These are phyloP conservation scores for Claviceps pazoutovae DNA, from an alignment of 2,329 filamentous ascomycete genomes.

Conservation along the genomic window DNA sequence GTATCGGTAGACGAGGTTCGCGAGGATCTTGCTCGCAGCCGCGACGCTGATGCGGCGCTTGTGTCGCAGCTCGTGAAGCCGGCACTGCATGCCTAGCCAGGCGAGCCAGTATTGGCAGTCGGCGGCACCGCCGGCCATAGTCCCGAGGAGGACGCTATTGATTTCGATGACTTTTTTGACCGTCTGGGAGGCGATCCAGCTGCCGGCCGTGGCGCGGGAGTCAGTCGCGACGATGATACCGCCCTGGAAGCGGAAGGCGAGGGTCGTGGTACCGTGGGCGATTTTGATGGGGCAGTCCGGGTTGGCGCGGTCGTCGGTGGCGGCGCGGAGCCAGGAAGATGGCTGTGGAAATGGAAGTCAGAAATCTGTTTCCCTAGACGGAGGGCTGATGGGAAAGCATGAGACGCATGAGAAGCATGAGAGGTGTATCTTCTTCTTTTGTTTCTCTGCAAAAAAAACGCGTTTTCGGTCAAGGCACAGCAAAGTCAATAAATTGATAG, in stretches of 20 bases:
- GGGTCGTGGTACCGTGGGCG: conserved; percentile 93
- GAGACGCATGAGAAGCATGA: too few species aligned
- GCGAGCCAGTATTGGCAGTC: conserved; percentile 99
- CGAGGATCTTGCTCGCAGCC: conserved; percentile 93
- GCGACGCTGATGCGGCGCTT: conserved; percentile 97
- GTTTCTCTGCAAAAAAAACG: too few species aligned
- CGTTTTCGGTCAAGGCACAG: too few species aligned
- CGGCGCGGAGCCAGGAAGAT: conserved; percentile 86
- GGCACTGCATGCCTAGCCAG: conserved; percentile 97
- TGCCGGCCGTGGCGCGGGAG: conserved; percentile 89
- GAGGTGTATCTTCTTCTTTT: too few species aligned
- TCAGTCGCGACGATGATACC: conserved; percentile 98
- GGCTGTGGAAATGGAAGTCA: conserved; percentile 38
- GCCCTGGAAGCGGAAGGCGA: conserved; percentile 95
- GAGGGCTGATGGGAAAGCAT: too few species aligned
- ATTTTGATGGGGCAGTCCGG: conserved; percentile 98
- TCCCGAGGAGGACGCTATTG: conserved; percentile 84
- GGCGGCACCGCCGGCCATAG: conserved; percentile 96
- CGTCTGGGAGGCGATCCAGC: conserved; percentile 99
- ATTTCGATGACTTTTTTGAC: conserved; percentile 99
- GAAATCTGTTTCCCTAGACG: not conserved
- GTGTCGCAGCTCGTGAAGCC: conserved; percentile 96
- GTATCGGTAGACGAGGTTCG: conserved; percentile 96
- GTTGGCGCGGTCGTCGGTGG: conserved; percentile 95
- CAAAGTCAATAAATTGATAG: too few species aligned